phyloP scores from a whole-genome alignment of 2,329 filamentous ascomycete genomes.

The Neonectria hederae region DNA sequence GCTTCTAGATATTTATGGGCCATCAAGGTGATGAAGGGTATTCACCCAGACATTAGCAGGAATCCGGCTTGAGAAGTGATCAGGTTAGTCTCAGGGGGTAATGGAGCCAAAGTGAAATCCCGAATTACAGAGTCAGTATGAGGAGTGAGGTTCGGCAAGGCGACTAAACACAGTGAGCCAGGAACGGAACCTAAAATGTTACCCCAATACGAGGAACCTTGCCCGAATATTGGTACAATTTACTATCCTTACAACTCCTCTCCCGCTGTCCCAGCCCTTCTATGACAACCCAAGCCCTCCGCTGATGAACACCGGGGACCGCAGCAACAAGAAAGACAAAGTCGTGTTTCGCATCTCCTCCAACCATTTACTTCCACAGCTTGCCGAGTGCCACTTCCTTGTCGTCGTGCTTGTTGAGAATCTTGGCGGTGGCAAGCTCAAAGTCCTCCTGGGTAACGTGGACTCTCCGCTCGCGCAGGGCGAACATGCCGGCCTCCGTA shows the following conservation, averaged over 20 bases:
- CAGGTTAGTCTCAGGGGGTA: background rate
- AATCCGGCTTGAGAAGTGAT: background rate
- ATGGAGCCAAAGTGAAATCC: background rate
- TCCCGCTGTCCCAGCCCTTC: conserved; percentile 41
- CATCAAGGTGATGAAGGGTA: too few relatives aligned
- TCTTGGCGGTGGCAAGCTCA: conserved; percentile 97
- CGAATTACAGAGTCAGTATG: too few relatives aligned
- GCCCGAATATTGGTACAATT: conserved; percentile 46
- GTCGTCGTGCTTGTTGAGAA: conserved; percentile 99
- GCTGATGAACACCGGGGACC: conserved; percentile 31
- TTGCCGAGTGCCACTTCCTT: conserved; percentile 94
- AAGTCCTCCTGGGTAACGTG: conserved; percentile 99
- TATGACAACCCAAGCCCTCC: conserved; percentile 38
- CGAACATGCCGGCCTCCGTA: conserved; percentile 98
- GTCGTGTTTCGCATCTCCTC: conserved; percentile 25
- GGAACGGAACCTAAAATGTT: conserved; percentile 33
- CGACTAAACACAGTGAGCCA: background rate
- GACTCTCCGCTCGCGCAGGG: conserved; percentile 91
- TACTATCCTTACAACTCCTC: conserved; percentile 48
- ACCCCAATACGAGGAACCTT: conserved; percentile 35
- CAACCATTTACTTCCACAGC: conserved; percentile 65
- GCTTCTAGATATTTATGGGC: background rate
- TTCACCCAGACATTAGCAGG: background rate
- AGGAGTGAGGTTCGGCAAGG: background rate
- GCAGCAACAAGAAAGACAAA: conserved; percentile 37